Evolutionary conservation across 2,329 filamentous ascomycete genomes (phyloP).

Genomic region (Aspergillus flavus): DNA sequence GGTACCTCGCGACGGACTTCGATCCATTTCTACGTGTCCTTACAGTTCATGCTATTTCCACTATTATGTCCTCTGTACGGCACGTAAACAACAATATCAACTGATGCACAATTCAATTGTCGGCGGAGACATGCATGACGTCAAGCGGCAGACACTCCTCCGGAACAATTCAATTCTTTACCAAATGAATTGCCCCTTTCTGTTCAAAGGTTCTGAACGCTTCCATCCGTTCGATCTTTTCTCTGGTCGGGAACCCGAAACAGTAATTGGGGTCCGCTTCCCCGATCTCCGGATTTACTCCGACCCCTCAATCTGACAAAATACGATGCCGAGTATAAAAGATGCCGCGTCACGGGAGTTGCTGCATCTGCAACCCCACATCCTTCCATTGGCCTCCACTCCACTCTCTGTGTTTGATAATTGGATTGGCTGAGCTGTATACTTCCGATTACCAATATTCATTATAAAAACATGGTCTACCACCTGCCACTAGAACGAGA

Average conservation of each 20-base stretch:
- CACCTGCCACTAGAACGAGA: no score
- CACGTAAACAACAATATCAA: no score
- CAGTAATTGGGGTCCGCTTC: background rate
- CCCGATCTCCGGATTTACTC: background rate
- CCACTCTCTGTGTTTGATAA: background rate
- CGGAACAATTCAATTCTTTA: background rate
- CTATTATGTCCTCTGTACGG: background rate
- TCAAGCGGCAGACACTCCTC: slow-evolving; percentile 3
- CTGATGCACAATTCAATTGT: background rate
- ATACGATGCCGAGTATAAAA: background rate
- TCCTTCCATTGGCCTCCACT: background rate
- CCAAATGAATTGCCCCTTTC: background rate
- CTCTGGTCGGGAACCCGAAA: slow-evolving; percentile 3
- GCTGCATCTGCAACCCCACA: background rate
- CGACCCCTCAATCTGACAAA: background rate
- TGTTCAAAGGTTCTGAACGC: background rate
- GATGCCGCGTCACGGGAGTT: background rate
- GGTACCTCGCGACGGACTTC: background rate
- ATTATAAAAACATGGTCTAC: background rate
- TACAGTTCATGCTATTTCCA: no score
- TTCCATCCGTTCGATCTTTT: background rate
- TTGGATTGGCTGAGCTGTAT: background rate
- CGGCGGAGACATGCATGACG: background rate
- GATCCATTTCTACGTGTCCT: no score
- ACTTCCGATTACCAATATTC: background rate